Base-by-base conservation (phyloP, 176 grass and related monocot genomes). In the Calamus simplicifolius region DNA sequence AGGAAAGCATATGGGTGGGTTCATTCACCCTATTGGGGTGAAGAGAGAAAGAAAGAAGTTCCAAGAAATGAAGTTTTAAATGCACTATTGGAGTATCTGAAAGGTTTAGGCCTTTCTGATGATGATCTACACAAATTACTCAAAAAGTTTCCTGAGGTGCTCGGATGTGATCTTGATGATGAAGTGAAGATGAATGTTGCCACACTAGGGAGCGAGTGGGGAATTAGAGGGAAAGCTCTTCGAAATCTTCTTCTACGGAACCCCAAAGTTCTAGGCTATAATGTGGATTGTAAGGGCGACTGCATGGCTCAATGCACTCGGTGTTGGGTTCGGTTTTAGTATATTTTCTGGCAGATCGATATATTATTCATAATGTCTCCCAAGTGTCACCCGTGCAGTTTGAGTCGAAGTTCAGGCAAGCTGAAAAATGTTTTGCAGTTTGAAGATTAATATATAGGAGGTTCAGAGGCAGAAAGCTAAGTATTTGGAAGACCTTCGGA, bases 121-220 rank as follows among this genome's bases (percentile, higher is more conserved):
- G 81, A 85, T 5, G 84, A 97, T 48, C 77, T 91, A 49, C 30
- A 75, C 68, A 97, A 91, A 68, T 64, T 97, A 54, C 75, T 97
- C 17, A 97, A 88, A 78, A 97, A 97, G 21, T 91, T 97, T 18
- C 87, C 92, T 2, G 92, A 97, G 58, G 92, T 91, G 27, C 87
- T 97, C 28, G 92, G 92, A 27, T 97, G 92, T 27, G 75, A 75
- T 58, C 70, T 97, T 19, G 75, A 85, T 16, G 54, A 73, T 5
- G 92, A 91, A 85, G 71, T 97, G 54, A 82, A 77, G 62, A 66
- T 58, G 28, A 91, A 91, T 77, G 72, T 97, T 0, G 58, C 72
- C 68, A 80, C 84, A 29, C 70, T 97, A 66, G 92, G 85, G 57
- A 85, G 74, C 50, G 87, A 97, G 27, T 88, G 92, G 92, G 84